Percentiles rank a stretch among this genome's conserved stretches.
Conservation (phyloP, 169 alveolate species). For the Plasmodium vivax region DNA sequence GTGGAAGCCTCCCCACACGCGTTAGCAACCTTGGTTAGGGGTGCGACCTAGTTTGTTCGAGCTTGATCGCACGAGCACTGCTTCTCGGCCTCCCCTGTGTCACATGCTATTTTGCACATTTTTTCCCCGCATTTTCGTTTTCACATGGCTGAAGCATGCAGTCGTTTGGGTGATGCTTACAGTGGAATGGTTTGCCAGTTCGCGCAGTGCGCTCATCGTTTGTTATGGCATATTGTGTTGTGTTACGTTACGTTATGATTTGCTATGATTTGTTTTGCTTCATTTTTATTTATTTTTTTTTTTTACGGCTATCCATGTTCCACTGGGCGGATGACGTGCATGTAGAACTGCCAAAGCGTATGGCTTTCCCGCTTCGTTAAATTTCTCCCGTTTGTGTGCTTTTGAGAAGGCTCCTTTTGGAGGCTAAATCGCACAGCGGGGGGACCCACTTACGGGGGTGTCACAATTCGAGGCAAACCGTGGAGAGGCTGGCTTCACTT, state of each 20-base stretch:
- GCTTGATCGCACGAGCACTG: background rate
- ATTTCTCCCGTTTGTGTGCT: background rate
- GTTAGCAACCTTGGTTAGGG: background rate
- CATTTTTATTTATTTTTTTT: background rate
- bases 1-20: background rate
- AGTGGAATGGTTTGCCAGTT: background rate
- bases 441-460: background rate
- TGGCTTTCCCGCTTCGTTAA: background rate
- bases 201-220: background rate
- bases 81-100: background rate
- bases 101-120: background rate
- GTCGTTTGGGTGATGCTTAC: background rate
- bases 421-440: background rate
- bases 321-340: background rate
- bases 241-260: background rate
- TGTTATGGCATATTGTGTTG: background rate
- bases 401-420: background rate
- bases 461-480: background rate
- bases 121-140: background rate
- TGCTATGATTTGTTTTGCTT: background rate
- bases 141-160: background rate
- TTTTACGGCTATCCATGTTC: background rate
- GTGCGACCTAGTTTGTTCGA: background rate
- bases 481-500: background rate
- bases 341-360: background rate